Base-by-base conservation (phyloP, 179 eudicot species). In the Spinacia oleracea region DNA sequence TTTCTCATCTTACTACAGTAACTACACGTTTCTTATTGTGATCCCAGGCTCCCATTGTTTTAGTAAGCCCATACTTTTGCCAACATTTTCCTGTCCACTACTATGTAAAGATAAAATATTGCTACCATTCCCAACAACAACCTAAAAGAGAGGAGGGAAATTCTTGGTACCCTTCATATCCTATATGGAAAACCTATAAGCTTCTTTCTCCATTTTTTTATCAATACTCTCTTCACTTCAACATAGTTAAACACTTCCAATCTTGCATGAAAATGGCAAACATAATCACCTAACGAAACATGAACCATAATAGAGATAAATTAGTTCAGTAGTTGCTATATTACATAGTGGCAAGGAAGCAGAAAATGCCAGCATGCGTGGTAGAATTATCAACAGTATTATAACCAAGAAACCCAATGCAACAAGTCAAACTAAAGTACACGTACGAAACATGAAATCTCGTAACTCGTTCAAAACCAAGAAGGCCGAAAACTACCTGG, bases 401-500 rank as follows among this genome's bases (percentile, higher is more conserved):
- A 7, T 10, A 21, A 9, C 62, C 16, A 55, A 10, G 50, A 31
- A 32, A 73, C 27, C 20, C 14, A 32, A 21, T 55, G 50, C 34
- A 48, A 32, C 7, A 34, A 46, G 46, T 45, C 25, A 50, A 74
- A 72, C 27, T 6, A 69, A 56, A 46, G 32, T 65, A 42, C 51
- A 56, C 27, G 31, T 55, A 53, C 43, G 18, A 10, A 62, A 0
- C 25, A 65, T 60, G 32, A 31, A 31, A 72, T 58, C 48, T 64
- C 66, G 23, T 21, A 42, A 66, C 45, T 55, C 59, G 35, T 35
- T 35, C 0, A 65, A 53, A 66, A 73, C 0, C 1, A 15, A 58
- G 6, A 56, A 66, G 76, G 50, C 76, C 77, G 50, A 21, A 50
- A 62, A 62, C 34, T 78, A 96, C 99, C 98, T 96, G 89, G 74